Evolutionary conservation across 306 rosid species (phyloP), one percentile per base, ranked within the genome.

Genomic region (Vicia sativa): DNA sequence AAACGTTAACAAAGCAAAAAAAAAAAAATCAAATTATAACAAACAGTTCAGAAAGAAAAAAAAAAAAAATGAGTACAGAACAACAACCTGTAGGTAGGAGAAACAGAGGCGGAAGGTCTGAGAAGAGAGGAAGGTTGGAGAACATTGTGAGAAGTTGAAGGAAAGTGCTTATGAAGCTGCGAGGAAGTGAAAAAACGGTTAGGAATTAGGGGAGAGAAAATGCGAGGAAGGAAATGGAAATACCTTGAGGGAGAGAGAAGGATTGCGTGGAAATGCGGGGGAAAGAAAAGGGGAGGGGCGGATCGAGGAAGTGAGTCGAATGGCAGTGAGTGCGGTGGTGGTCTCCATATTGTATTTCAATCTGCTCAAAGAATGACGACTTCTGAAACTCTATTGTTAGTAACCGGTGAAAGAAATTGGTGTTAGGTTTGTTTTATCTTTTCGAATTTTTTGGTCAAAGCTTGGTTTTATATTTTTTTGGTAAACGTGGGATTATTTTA

Each of bases 181-280:
- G 52, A 66, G 9, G 19, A 16, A 16, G 50, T 23, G 38, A n/a
- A 21, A 43, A 61, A 10, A 1, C 38, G 3, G 35, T 11, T 34
- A 34, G 9, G 38, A 34, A 34, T 34, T 34, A 34, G 38, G 38
- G 38, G 7, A 34, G 38, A 34, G 9, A 34, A 34, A 34, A 34
- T 34, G 38, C 38, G 2, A 53, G 2, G 52, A 68, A 13, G 15
- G 45, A 15, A 10, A 59, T 35, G 45, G 31, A 29, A 61, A 19
- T 1, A 87, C 95, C 96, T 80, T 90, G 74, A 72, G 56, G 75
- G 73, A 65, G 74, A 63, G 67, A 61, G 84, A 75, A 83, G 70
- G 73, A 1, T 9, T 56, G 78, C 50, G 11, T 8, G 68, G 65
- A 34, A 45, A 60, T 11, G 68, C 11, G 67, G 35, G 19, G 4